These are phyloP conservation scores for Silene conica DNA, from an alignment of 148 eudicot species.

Conservation along the genomic window DNA sequence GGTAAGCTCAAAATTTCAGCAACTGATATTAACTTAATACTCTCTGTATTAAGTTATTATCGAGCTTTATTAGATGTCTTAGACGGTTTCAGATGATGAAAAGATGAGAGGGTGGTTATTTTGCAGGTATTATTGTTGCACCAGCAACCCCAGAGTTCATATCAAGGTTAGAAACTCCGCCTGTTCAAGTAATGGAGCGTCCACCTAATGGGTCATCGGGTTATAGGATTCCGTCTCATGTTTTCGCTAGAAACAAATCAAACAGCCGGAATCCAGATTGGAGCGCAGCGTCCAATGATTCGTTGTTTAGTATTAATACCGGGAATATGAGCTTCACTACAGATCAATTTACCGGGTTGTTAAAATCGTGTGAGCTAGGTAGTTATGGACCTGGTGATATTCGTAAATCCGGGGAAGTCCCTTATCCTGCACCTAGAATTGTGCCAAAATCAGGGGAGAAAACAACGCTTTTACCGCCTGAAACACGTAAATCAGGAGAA, in stretches of 20 bases:
- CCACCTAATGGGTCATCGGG: slow-evolving; percentile 16
- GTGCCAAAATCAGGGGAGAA: slow-evolving; percentile 8
- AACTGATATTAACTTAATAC: neutral
- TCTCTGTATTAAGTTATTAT: neutral
- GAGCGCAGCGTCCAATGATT: slow-evolving; percentile 69
- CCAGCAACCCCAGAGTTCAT: neutral
- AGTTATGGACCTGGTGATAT: slow-evolving; percentile 9
- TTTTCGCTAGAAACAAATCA: slow-evolving; percentile 46
- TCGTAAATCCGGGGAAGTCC: slow-evolving; percentile 28
- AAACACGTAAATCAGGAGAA: slow-evolving; percentile 14
- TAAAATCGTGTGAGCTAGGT: slow-evolving; percentile 38
- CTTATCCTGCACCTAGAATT: slow-evolving; percentile 22
- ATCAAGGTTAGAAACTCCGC: slow-evolving; percentile 42
- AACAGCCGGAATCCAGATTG: slow-evolving; percentile 45
- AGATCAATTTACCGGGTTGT: slow-evolving; percentile 42
- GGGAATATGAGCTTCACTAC: slow-evolving; percentile 62
- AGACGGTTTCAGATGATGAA: too few species aligned
- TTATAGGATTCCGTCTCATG: slow-evolving; percentile 54
- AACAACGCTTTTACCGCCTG: neutral
- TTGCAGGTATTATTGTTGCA: slow-evolving; percentile 16
- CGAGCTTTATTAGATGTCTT: too few species aligned
- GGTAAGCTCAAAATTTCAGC: slow-evolving; percentile 8
- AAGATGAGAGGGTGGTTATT: neutral
- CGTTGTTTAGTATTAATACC: slow-evolving; percentile 62
- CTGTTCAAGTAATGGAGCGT: slow-evolving; percentile 57